Base-by-base conservation (phyloP, 148 eudicot genomes). In the Heliosperma pusillum region DNA sequence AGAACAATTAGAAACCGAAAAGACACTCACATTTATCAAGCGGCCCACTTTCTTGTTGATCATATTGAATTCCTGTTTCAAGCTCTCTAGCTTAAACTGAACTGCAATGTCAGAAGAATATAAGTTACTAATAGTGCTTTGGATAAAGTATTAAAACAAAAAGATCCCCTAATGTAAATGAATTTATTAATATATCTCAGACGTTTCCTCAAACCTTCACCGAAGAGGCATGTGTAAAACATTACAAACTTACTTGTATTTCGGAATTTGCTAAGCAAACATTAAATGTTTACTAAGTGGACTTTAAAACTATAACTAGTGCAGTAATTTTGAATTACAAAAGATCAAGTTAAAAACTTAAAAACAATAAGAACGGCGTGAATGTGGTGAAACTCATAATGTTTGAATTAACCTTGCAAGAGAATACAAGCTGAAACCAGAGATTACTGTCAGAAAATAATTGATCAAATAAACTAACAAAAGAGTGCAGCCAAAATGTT, bases 31-130 rank as follows among this genome's bases (percentile, higher is more conserved):
- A 77, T 90, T 94, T 79, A 79, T 90, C 70, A 94, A 86, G 64
- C 82, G 80, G 59, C 82, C 88, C 2, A 91, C 80, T 64, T 88
- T 87, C 80, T 89, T 94, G 75, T 78, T 89, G 26, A 94, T 85
- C 85, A 66, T 86, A 78, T 94, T 94, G 47, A 87, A 78, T 58
- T 89, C 90, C 71, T 86, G 86, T 72, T 92, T 84, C 85, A 90
- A 76, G 61, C 77, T 80, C 65, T 90, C 97, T 20, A 88, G 77
- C 93, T 91, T 96, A 76, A 81, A 91, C 85, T 88, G 96, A 55
- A 89, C 98, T 93, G 75, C 22, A 19, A 63, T 53, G 0, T 11
- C 52, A 72, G 26, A 33, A 55, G 30, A 42, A 69, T 20, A 27
- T 5, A 70, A 70, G 7, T 26, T 70, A 52, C 36, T 52, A 50